Conservation (phyloP, 495 filamentous ascomycete species). For the Aspergillus avenaceus region DNA sequence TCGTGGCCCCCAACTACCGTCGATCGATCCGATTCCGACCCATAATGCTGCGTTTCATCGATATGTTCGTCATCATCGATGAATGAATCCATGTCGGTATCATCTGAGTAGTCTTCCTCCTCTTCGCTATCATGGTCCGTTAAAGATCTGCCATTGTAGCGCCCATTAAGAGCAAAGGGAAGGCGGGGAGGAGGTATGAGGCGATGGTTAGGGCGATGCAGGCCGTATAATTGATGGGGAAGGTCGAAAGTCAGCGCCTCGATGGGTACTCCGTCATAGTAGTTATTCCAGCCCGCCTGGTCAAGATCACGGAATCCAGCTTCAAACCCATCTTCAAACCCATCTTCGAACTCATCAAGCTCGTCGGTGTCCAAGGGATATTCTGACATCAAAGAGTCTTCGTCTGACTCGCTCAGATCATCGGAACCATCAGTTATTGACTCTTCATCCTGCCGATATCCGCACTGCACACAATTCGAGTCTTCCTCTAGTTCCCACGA, state of each 20-base stretch:
- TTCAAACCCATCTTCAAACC: slow-evolving; percentile 28
- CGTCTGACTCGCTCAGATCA: slow-evolving; percentile 23
- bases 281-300: slow-evolving; percentile 16
- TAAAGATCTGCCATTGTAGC: background rate
- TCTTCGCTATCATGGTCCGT: slow-evolving; percentile 20
- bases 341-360: slow-evolving; percentile 15
- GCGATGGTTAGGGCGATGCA: slow-evolving; percentile 1
- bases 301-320: slow-evolving; percentile 12
- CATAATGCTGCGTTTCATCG: slow-evolving; percentile 12
- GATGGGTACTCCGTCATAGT: slow-evolving; percentile 15
- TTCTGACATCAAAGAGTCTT: slow-evolving; percentile 31
- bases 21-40: slow-evolving; percentile 24
- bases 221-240: slow-evolving; percentile 5
- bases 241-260: slow-evolving; percentile 6
- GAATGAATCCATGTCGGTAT: slow-evolving; percentile 38
- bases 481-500: slow-evolving; percentile 61
- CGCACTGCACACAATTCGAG: slow-evolving; percentile 51
- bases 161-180: background rate
- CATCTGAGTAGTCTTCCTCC: slow-evolving; percentile 30
- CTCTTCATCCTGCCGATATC: slow-evolving; percentile 41
- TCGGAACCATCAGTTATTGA: slow-evolving; percentile 26
- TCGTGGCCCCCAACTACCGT: slow-evolving; percentile 25
- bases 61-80: slow-evolving; percentile 34
- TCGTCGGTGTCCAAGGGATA: slow-evolving; percentile 31
- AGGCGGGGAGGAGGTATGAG: background rate